Percentiles rank a stretch among this genome's conserved stretches.
phyloP scores from a whole-genome alignment of 129 eudicot species.

The Centaurea solstitialis region DNA sequence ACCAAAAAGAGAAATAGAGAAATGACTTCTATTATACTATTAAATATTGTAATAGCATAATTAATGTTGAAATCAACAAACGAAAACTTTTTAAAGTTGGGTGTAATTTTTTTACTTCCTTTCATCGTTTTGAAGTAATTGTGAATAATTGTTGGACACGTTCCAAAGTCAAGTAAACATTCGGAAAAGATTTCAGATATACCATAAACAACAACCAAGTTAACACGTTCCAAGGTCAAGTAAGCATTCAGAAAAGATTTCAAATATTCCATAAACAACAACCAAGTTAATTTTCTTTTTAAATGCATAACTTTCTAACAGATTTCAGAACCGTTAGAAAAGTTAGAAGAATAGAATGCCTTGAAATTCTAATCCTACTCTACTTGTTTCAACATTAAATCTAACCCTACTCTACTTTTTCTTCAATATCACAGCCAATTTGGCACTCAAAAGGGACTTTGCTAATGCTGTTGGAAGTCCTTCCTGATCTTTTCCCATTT shows the following conservation, averaged over 20 bases:
- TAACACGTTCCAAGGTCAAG: neutral
- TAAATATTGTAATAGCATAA: no score
- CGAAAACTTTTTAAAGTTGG: neutral
- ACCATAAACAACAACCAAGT: neutral
- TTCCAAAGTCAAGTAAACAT: neutral
- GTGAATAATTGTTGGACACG: neutral
- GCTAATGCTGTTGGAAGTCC: constrained; percentile 7
- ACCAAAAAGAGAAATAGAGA: no score
- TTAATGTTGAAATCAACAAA: neutral
- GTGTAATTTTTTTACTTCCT: neutral
- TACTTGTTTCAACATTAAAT: neutral
- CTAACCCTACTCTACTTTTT: neutral
- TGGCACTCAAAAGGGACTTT: neutral
- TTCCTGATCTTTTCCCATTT: constrained; percentile 30
- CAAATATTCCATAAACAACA: neutral
- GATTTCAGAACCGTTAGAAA: no score
- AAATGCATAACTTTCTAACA: neutral
- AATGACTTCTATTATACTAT: neutral
- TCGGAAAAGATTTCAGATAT: neutral
- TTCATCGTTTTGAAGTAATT: neutral
- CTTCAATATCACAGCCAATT: neutral
- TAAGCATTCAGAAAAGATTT: neutral
- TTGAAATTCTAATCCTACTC: neutral
- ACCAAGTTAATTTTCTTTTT: neutral
- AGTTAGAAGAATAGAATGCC: neutral